Conservation (phyloP, 78 protist species). For the Dictyostelium intermedium region DNA sequence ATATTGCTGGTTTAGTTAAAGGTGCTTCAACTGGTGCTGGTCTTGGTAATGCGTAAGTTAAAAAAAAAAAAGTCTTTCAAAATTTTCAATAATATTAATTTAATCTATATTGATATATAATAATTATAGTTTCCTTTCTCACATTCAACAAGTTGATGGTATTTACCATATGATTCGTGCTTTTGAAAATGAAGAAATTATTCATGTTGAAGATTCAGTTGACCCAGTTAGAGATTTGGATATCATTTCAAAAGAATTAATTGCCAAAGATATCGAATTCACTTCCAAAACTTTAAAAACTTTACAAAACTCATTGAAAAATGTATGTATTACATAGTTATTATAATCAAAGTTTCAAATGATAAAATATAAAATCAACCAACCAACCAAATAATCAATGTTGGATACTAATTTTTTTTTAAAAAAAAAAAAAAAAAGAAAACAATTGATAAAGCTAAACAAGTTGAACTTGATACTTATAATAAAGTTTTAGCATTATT, state of each 20-base stretch:
- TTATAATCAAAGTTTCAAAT: no score
- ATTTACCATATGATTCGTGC: conserved; percentile 96
- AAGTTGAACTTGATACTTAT: conserved; percentile 43
- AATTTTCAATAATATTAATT: background rate
- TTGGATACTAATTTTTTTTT: background rate
- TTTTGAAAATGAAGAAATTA: conserved; percentile 93
- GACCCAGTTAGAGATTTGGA: conserved; percentile 97
- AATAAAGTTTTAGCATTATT: conserved; percentile 21
- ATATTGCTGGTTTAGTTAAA: conserved; percentile 98
- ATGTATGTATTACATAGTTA: conserved; percentile 26
- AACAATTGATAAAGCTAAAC: conserved; percentile 62
- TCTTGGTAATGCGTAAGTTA: conserved; percentile 93
- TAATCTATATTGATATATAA: background rate
- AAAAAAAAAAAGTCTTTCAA: background rate
- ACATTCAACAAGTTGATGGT: conserved; percentile 96
- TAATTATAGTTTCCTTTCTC: conserved; percentile 89
- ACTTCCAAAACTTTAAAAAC: conserved; percentile 18
- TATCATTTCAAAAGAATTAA: conserved; percentile 94
- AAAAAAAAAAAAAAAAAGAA: conserved; percentile 1
- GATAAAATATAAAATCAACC: no score
- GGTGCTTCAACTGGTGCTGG: conserved; percentile 98
- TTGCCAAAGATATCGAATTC: conserved; percentile 91
- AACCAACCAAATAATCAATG: background rate
- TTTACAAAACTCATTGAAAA: conserved; percentile 6
- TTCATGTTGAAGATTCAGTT: conserved; percentile 96